Evolutionary conservation across 495 filamentous ascomycete species (phyloP), one percentile per base, ranked within the genome.

Genomic region (Xylaria castorea): DNA sequence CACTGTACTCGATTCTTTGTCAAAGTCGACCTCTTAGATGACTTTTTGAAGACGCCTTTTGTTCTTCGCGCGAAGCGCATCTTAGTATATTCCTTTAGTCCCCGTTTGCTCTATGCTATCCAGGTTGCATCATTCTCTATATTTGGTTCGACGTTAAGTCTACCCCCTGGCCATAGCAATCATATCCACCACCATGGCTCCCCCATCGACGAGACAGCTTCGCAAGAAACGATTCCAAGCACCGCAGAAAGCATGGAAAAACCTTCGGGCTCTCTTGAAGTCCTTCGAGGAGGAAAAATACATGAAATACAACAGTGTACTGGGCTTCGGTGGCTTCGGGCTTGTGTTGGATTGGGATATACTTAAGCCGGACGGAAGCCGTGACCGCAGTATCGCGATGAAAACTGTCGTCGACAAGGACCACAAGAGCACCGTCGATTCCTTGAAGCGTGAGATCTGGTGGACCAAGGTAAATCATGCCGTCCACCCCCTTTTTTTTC

Each of bases 321-420:
- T 71, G 1, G 69, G 69, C 58, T 30, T n/a, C 22, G 69, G 69
- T 32, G 69, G 69, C 6, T 71, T 64, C 36, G 69, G 69, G 16
- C 3, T 71, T 18, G 69, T 71, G 58, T 34, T 44, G 20, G 9
- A 22, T 12, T 71, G 69, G 69, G 30, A 25, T 6, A 16, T 57
- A 44, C 32, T 38, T 25, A 16, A 34, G 32, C n/a, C n/a, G 27
- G 46, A 65, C 9, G 27, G 34, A 22, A 44, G 1, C 6, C 20
- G 8, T 22, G 25, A 57, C 5, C 36, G 20, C 60, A 55, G 12
- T 9, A 27, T 71, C 8, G 70, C 70, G 48, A 53, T 71, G 20
- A 71, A 66, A 50, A 51, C 44, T 2, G 12, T 57, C 11, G 18
- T 48, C 25, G 22, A 27, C 16, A 36, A 51, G 16, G 3, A 38